Evolutionary conservation across 768 basidiomycete genomes (phyloP).

Genomic region (Amanita polypyramis): DNA sequence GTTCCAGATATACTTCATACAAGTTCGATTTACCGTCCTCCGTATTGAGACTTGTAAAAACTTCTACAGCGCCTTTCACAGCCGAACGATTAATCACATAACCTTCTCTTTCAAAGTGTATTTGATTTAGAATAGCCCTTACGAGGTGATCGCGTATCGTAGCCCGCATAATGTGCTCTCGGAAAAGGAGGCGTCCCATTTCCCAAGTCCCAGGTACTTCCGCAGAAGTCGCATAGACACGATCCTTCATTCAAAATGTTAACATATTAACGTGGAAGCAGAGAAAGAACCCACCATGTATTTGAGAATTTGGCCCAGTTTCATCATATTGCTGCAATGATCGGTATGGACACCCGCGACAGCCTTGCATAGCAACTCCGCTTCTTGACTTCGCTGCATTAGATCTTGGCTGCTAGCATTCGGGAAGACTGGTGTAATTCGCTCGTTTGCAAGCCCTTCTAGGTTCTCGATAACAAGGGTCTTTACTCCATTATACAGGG

Average conservation of each 20-base stretch:
- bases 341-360: constrained; percentile 87
- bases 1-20: constrained; percentile 82
- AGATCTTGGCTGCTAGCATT: constrained; percentile 55
- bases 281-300: constrained; percentile 70
- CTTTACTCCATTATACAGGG: constrained; percentile 79
- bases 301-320: constrained; percentile 81
- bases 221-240: constrained; percentile 70
- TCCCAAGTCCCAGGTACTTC: constrained; percentile 73
- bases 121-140: constrained; percentile 73
- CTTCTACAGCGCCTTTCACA: constrained; percentile 80
- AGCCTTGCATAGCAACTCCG: constrained; percentile 77
- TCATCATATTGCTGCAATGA: constrained; percentile 80
- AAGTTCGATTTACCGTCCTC: constrained; percentile 43
- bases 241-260: constrained; percentile 50
- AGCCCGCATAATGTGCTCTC: constrained; percentile 65
- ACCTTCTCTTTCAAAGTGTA: constrained; percentile 87
- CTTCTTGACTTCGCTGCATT: constrained; percentile 71
- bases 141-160: constrained; percentile 81
- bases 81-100: constrained; percentile 86
- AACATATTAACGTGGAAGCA: neutral
- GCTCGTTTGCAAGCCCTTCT: constrained; percentile 60
- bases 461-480: constrained; percentile 76
- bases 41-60: constrained; percentile 60
- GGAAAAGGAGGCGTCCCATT: constrained; percentile 74
- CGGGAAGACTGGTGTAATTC: constrained; percentile 80